phyloP scores from a whole-genome alignment of 2,329 filamentous ascomycete species.

The Colletotrichum eremochloae region DNA sequence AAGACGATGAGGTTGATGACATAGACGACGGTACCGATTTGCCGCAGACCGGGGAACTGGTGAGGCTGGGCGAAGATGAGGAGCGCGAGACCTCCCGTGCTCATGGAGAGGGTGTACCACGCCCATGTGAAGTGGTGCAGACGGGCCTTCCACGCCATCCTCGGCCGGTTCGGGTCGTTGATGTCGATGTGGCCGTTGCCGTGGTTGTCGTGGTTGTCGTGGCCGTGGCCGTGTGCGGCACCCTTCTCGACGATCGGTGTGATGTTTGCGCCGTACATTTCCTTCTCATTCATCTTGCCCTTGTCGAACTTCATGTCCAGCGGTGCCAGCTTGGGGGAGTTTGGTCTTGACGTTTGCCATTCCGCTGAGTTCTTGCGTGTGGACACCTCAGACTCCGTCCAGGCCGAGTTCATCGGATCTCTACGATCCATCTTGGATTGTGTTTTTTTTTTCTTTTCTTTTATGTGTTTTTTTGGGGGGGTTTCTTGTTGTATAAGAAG shows the following conservation, averaged over 20 bases:
- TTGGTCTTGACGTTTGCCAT: constrained; percentile 38
- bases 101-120: constrained; percentile 83
- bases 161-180: constrained; percentile 49
- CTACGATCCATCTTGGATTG: constrained; percentile 34
- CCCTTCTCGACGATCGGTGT: constrained; percentile 41
- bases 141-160: constrained; percentile 58
- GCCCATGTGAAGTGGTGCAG: constrained; percentile 76
- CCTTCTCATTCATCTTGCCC: constrained; percentile 31
- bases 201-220: constrained; percentile 13
- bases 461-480: background rate
- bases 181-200: constrained; percentile 41
- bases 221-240: constrained; percentile 6
- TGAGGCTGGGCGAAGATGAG: constrained; percentile 74
- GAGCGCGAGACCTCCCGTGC: constrained; percentile 76
- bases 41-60: constrained; percentile 71
- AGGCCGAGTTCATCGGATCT: constrained; percentile 31
- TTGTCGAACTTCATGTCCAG: constrained; percentile 38
- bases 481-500: constrained; percentile 6
- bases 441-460: background rate
- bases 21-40: constrained; percentile 77
- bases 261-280: constrained; percentile 27
- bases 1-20: constrained; percentile 78
- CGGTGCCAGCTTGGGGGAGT: constrained; percentile 37
- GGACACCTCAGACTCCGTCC: constrained; percentile 39
- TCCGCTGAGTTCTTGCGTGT: constrained; percentile 41